phyloP scores from a whole-genome alignment of 2,329 filamentous ascomycete species.

The Aspergillus calidoustus region DNA sequence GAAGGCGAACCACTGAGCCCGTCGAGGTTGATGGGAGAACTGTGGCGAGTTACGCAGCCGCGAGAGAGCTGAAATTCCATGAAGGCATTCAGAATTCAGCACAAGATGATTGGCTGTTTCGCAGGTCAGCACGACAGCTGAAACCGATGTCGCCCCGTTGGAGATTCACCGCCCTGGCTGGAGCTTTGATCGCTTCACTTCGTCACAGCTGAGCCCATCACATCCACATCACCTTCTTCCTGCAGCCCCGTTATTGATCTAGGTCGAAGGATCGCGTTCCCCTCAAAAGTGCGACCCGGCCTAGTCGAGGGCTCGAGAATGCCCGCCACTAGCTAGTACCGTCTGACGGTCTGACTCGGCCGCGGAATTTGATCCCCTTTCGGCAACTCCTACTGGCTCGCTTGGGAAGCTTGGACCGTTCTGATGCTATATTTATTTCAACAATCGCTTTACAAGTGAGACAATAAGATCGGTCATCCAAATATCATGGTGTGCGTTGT shows the following conservation, averaged over 20 bases:
- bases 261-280: background rate
- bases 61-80: slow-evolving; percentile 4
- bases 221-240: slow-evolving; percentile 3
- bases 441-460: slow-evolving; percentile 2
- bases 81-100: background rate
- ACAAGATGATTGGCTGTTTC: background rate
- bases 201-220: slow-evolving; percentile 6
- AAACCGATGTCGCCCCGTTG: background rate
- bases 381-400: background rate
- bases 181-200: slow-evolving; percentile 6
- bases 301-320: background rate
- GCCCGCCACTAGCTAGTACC: background rate
- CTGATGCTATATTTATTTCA: slow-evolving; percentile 2
- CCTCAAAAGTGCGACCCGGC: background rate
- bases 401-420: background rate
- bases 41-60: slow-evolving; percentile 2
- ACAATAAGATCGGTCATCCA: background rate
- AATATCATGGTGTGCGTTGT: background rate
- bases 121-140: background rate
- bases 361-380: background rate
- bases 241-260: slow-evolving; percentile 8
- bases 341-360: background rate
- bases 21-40: background rate
- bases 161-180: background rate
- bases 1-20: slow-evolving; percentile 9